Evolutionary conservation across 106 monocot genomes (phyloP).

Genomic region (Xerophyta viscosa): DNA sequence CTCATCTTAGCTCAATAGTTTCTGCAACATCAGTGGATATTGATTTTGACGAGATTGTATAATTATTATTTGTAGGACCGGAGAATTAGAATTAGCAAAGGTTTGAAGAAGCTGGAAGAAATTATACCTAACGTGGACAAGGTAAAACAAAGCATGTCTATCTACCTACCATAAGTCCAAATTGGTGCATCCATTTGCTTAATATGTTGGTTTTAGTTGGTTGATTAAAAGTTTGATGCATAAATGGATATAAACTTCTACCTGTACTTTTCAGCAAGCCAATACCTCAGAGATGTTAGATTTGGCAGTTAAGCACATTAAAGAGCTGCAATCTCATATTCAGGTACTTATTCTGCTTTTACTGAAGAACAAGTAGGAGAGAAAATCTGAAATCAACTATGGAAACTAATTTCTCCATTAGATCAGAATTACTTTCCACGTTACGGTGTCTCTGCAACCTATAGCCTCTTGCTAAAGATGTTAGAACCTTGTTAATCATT

Average conservation of each 20-base stretch:
- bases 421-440: no score
- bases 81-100: conserved; percentile 45
- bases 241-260: no score
- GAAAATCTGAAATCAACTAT: no score
- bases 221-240: no score
- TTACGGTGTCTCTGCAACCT: no score
- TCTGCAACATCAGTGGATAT: no score
- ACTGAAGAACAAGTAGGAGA: neutral
- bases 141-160: conserved; percentile 10
- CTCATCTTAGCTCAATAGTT: no score
- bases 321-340: conserved; percentile 45
- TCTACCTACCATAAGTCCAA: no score
- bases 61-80: conserved; percentile 17
- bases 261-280: conserved; percentile 55
- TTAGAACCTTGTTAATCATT: no score
- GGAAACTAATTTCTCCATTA: no score
- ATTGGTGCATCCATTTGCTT: neutral
- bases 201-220: neutral
- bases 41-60: neutral
- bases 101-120: conserved; percentile 33
- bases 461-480: no score
- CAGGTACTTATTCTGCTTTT: conserved; percentile 42
- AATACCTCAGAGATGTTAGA: conserved; percentile 85
- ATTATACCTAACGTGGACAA: conserved; percentile 49
- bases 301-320: conserved; percentile 77